phyloP scores from a whole-genome alignment of 176 grass and related monocot species.

The Eragrostis curvula region DNA sequence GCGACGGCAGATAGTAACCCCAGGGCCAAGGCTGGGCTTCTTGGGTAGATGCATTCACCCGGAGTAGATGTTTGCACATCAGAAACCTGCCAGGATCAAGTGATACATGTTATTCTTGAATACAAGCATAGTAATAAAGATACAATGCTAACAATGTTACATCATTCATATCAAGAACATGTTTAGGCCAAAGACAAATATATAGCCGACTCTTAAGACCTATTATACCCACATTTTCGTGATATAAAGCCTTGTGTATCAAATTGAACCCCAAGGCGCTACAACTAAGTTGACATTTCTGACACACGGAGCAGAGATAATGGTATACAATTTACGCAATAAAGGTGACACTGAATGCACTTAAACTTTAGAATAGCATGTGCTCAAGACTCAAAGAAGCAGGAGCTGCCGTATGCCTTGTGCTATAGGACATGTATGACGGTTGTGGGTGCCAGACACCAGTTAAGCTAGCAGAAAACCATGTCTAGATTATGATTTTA shows the following conservation, averaged over 20 bases:
- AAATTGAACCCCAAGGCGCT: not conserved
- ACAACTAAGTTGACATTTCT: not conserved
- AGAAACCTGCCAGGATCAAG: conserved; percentile 51
- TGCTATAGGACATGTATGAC: not conserved
- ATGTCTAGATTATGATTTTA: not conserved
- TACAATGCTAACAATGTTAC: not conserved
- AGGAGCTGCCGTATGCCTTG: not conserved
- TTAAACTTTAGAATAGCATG: not conserved
- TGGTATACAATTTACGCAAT: not conserved
- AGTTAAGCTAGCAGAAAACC: not conserved
- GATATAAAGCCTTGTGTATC: not conserved
- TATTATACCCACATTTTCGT: not conserved
- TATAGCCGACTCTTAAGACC: not conserved
- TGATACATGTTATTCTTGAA: not conserved
- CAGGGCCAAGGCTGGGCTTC: conserved; percentile 76
- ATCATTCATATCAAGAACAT: not conserved
- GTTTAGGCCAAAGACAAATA: not conserved
- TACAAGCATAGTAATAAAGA: not conserved
- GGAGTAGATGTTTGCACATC: conserved; percentile 61
- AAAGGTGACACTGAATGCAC: not conserved
- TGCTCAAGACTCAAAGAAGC: not conserved
- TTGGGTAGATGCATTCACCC: conserved; percentile 79
- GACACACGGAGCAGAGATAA: not conserved
- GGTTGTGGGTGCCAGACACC: not conserved
- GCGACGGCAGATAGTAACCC: conserved; percentile 71